A percentile compares a stretch with the other conserved stretches of the same genome.
These are phyloP conservation scores for Phytopythium vexans DNA, from an alignment of 352 stramenopile genomes.

Conservation along the genomic window DNA sequence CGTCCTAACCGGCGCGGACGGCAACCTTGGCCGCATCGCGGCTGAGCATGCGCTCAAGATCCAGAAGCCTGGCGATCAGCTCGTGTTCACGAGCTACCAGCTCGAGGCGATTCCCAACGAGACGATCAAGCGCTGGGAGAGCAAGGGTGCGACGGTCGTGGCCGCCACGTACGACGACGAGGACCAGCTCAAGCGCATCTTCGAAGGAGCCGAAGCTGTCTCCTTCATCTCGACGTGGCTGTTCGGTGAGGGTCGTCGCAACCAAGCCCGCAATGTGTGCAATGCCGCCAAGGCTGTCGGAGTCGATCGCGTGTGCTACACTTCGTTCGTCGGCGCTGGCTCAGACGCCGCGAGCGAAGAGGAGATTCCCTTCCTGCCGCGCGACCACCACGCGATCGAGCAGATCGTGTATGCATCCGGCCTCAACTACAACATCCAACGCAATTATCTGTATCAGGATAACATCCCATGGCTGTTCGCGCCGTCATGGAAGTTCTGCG, in stretches of 20 bases:
- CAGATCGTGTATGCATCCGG: constrained; percentile 16
- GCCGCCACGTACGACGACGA: constrained; percentile 19
- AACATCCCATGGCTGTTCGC: constrained; percentile 24
- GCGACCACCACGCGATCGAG: constrained; percentile 24
- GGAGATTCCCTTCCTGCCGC: constrained; percentile 27
- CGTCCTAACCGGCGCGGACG: constrained; percentile 21
- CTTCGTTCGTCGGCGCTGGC: constrained; percentile 21
- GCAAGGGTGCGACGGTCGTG: constrained; percentile 13
- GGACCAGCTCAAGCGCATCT: constrained; percentile 16
- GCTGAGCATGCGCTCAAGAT: constrained; percentile 23
- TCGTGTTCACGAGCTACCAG: constrained; percentile 25
- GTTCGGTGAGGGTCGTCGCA: constrained; percentile 20
- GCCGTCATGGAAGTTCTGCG: constrained; percentile 30
- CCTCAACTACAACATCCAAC: constrained; percentile 33
- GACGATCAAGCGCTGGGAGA: constrained; percentile 8
- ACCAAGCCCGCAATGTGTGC: constrained; percentile 14
- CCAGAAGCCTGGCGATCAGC: constrained; percentile 10
- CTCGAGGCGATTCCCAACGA: constrained; percentile 15
- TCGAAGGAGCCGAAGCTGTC: constrained; percentile 17
- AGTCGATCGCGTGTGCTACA: constrained; percentile 30
- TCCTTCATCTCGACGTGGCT: constrained; percentile 23
- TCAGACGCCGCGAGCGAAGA: constrained; percentile 15
- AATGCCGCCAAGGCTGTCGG: constrained; percentile 15
- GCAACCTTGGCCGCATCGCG: constrained; percentile 21
- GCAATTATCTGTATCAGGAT: constrained; percentile 32